These are phyloP conservation scores for Blastobotrys arbuscula DNA, from an alignment of 1,139 yeast species.

Conservation along the genomic window DNA sequence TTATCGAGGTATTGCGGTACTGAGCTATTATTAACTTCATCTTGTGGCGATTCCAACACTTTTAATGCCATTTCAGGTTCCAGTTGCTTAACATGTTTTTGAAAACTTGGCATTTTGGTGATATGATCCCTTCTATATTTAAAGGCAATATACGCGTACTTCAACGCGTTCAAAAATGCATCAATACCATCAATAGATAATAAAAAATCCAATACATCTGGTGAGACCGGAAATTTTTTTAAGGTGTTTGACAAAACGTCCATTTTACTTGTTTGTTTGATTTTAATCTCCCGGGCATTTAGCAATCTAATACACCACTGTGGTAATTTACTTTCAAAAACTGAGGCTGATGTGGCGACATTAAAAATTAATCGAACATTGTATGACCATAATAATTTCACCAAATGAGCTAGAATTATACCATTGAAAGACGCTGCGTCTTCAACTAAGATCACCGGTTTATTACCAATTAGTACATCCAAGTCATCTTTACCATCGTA, in stretches of 20 bases:
- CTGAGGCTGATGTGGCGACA: conserved; percentile 45
- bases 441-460: conserved; percentile 49
- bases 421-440: conserved; percentile 58
- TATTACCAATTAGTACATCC: conserved; percentile 39
- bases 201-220: conserved; percentile 21
- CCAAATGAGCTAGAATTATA: conserved; percentile 46
- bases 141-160: conserved; percentile 62
- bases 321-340: conserved; percentile 41
- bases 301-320: conserved; percentile 28
- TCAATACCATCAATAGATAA: conserved; percentile 27
- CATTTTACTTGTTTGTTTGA: conserved; percentile 13
- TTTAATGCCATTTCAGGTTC: neutral
- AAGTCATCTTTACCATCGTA: conserved; percentile 44
- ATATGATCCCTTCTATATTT: conserved; percentile 37
- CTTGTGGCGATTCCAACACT: neutral
- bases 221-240: conserved; percentile 23
- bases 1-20: neutral
- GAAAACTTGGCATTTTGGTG: conserved; percentile 13
- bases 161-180: conserved; percentile 47
- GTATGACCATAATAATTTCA: conserved; percentile 43
- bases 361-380: conserved; percentile 50
- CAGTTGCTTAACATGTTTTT: conserved; percentile 34
- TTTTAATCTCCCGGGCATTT: conserved; percentile 14
- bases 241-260: conserved; percentile 20
- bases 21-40: neutral